phyloP scores from a whole-genome alignment of 2,329 filamentous ascomycete genomes.

The Ophiostoma quercus region DNA sequence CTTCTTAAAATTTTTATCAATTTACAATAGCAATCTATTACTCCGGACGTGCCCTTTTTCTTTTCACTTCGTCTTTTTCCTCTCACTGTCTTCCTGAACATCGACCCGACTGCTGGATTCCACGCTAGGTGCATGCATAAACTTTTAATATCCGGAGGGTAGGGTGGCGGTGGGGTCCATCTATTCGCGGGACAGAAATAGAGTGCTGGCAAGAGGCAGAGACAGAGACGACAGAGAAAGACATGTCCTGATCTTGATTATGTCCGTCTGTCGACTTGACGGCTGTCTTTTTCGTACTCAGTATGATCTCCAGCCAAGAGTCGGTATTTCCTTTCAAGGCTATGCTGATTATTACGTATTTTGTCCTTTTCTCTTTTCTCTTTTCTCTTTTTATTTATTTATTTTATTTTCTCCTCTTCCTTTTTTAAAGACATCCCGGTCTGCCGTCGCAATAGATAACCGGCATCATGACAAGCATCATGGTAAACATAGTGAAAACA shows the following conservation, averaged over 20 bases:
- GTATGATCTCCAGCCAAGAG: background rate
- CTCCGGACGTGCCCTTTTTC: background rate
- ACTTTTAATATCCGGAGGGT: conserved; percentile 26
- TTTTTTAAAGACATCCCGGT: background rate
- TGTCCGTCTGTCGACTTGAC: background rate
- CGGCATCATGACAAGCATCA: background rate
- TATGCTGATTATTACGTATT: background rate
- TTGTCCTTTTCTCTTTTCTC: background rate
- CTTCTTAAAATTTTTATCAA: background rate
- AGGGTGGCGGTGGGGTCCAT: conserved; percentile 18
- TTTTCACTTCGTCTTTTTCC: background rate
- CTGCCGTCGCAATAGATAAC: background rate
- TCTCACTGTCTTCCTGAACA: background rate
- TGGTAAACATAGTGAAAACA: background rate
- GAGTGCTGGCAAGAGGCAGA: background rate
- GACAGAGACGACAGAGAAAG: background rate
- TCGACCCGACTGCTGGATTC: conserved; percentile 18
- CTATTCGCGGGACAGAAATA: conserved; percentile 12
- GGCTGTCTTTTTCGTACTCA: background rate
- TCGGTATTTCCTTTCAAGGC: background rate
- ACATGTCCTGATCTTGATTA: background rate
- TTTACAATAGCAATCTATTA: background rate
- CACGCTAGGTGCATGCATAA: conserved; percentile 24
- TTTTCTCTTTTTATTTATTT: background rate
- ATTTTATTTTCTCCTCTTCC: background rate